These are phyloP conservation scores for Ormosia emarginata DNA, from an alignment of 306 rosid species.

Conservation along the genomic window DNA sequence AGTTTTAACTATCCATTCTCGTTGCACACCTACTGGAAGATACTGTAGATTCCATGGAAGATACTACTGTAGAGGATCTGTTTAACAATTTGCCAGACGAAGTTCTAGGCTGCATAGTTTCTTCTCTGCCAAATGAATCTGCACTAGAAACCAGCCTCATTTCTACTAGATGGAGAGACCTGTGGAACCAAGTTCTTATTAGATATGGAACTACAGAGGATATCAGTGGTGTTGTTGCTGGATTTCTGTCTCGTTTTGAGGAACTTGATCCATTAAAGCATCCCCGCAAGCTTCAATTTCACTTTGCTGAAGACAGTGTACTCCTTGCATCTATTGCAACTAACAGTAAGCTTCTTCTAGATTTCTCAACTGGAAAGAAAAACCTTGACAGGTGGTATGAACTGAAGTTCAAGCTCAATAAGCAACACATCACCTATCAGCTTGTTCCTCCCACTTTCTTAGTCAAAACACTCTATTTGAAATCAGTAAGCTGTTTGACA, in stretches of 20 bases:
- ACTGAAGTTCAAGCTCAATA: slow-evolving; percentile 35
- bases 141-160: slow-evolving; percentile 61
- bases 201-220: slow-evolving; percentile 39
- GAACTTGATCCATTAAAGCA: slow-evolving; percentile 48
- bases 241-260: slow-evolving; percentile 41
- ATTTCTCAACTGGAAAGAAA: slow-evolving; percentile 35
- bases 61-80: neutral
- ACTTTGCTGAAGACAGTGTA: slow-evolving; percentile 31
- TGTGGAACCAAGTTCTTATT: slow-evolving; percentile 57
- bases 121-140: slow-evolving; percentile 64
- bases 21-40: neutral
- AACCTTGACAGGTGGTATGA: slow-evolving; percentile 27
- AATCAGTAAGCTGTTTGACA: slow-evolving; percentile 45
- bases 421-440: slow-evolving; percentile 16
- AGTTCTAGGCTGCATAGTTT: slow-evolving; percentile 45
- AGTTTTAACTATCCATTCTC: neutral
- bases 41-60: slow-evolving; percentile 21
- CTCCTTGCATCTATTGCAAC: slow-evolving; percentile 49
- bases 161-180: slow-evolving; percentile 61
- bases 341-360: slow-evolving; percentile 57
- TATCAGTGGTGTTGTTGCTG: slow-evolving; percentile 26
- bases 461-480: slow-evolving; percentile 56
- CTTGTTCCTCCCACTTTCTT: slow-evolving; percentile 37
- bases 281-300: slow-evolving; percentile 56
- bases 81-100: slow-evolving; percentile 39